Evolutionary conservation across 257 asterid genomes (phyloP), one percentile per base, ranked within the genome.

Genomic region (Knoxia roxburghii): DNA sequence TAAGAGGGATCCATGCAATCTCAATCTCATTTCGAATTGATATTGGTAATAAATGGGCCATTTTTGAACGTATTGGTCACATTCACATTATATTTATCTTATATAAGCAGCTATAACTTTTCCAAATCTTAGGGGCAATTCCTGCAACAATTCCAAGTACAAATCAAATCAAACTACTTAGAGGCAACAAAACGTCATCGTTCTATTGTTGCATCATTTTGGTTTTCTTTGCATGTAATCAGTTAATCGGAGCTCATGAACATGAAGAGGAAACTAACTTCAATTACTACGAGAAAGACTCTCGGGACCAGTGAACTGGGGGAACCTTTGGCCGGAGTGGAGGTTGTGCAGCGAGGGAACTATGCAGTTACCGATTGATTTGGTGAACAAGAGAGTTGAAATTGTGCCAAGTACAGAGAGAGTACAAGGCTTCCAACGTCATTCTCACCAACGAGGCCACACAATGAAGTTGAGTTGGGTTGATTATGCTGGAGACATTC

Each of bases 321-420:
- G 97, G 1, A 32, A 79, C 43, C 77, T 90, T 64, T 81, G 49
- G 23, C 80, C 89, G 20, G 91, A 85, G 45, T 91, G 97, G 97
- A 64, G 61, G 1, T 63, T 50, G 11, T 91, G 96, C 32, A 80
- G 67, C n/a, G 6, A 76, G 1, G 95, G 96, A 33, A 29, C 32
- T 39, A 66, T 82, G 87, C 97, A 91, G 59, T 86, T 96, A 40
- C 97, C 95, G 2, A 83, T 91, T 49, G 95, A 88, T 81, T 61
- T 91, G 61, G 29, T 70, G 35, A 77, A 82, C 52, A 30, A 78
- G 35, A 85, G 89, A 68, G 93, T 88, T 68, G 65, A 83, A 61
- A 71, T 85, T 0, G 84, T 77, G 6, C 76, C 93, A 0, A 68
- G 81, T 91, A 1, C 56, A 73, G 3, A 79, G 81, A 40, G 57